Base-by-base conservation (phyloP, 331 rosid genomes). In the Prunus yedoensis region DNA sequence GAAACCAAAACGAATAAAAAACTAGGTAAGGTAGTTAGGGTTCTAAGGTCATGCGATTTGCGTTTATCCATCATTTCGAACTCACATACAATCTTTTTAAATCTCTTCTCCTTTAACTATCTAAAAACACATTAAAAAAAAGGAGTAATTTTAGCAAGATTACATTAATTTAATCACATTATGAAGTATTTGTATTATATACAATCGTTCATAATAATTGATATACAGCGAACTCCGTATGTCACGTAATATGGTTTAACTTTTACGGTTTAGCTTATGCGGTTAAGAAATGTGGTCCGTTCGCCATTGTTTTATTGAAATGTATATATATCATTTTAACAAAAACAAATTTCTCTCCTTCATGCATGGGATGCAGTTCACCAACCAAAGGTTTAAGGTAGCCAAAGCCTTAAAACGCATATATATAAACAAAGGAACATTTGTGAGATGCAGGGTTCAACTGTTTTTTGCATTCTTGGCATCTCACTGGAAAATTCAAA, bases 361-460 rank as follows among this genome's bases (percentile, higher is more conserved):
- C 99, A 94, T 90, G 80, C 95, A 76, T 83, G 64, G 78, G 59
- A 84, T 81, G 86, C 92, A 82, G 59, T 85, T 90, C 93, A 94
- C 96, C 98, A 89, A 94, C 95, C 92, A 4, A 32, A 32, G 38
- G 38, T 4, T 32, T 32, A 52, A 73, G 79, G 79, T 45, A 64
- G 45, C 70, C 46, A 18, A 1, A 49, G 59, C 64, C 60, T 78
- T 17, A 78, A 46, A 28, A 73, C 69, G 56, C 47, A 66, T 25
- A 49, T 74, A 18, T 47, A 69, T 56, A 38, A 38, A 38, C 43
- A 61, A 32, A 23, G 14, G 71, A 60, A 66, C 75, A 70, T 53
- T 67, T 62, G 46, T 47, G 35, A 74, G 50, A 68, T n/a, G 21
- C 17, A 49, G 15, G 45, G 71, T 67, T n/a, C 35, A 65, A 38